Conservation (phyloP, 768 basidiomycete species). For the Tylopilus felleus region DNA sequence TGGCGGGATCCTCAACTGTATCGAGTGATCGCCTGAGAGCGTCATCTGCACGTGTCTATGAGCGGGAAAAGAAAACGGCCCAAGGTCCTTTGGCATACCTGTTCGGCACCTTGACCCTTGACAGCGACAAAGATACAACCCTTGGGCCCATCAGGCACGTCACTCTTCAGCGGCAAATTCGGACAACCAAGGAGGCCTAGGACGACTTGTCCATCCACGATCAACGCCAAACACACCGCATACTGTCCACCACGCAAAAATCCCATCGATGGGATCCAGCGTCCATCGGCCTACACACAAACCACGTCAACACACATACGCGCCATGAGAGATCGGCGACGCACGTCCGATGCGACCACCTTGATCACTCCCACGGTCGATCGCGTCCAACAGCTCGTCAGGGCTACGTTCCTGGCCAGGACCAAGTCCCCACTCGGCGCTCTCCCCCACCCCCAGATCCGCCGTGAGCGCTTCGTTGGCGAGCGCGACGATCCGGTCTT, state of each 20-base stretch:
- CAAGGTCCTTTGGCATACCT: slow-evolving; percentile 38
- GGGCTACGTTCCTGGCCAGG: slow-evolving; percentile 49
- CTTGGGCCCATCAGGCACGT: slow-evolving; percentile 53
- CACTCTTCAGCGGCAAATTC: slow-evolving; percentile 66
- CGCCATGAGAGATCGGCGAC: slow-evolving; percentile 28
- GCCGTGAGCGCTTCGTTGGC: slow-evolving; percentile 74
- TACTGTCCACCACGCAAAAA: slow-evolving; percentile 92
- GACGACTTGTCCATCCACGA: slow-evolving; percentile 73
- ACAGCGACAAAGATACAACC: slow-evolving; percentile 87
- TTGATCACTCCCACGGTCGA: slow-evolving; percentile 68
- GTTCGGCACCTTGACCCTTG: slow-evolving; percentile 80
- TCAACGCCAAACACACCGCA: slow-evolving; percentile 84
- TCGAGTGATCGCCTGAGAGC: slow-evolving; percentile 49
- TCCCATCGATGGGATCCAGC: slow-evolving; percentile 88
- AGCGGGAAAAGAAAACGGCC: background rate
- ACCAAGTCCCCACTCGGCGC: slow-evolving; percentile 69
- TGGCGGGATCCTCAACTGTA: slow-evolving; percentile 45
- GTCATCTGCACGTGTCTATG: slow-evolving; percentile 41
- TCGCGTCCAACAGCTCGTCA: slow-evolving; percentile 32
- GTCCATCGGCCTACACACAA: slow-evolving; percentile 72
- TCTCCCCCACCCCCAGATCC: slow-evolving; percentile 53
- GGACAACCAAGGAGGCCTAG: slow-evolving; percentile 91
- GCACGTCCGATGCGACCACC: slow-evolving; percentile 73
- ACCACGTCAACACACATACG: background rate
- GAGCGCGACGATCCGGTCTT: slow-evolving; percentile 70